Base-by-base conservation (phyloP, 176 grass and related monocot species). In the Zoysia japonica region DNA sequence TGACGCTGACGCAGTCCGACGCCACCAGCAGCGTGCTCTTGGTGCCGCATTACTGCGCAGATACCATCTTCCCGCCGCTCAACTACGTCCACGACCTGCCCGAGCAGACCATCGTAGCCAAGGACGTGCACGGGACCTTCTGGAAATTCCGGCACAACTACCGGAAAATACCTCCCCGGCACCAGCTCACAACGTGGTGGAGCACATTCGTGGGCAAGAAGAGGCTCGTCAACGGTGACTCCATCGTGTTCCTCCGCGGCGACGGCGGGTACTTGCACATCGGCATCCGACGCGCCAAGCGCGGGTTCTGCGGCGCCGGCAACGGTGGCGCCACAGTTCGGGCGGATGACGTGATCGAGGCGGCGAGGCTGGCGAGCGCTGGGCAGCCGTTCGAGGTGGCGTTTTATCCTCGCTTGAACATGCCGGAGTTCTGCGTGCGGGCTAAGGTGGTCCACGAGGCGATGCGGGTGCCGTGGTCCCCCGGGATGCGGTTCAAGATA, bases 101-200 rank as follows among this genome's bases (percentile, higher is more conserved):
- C 3, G 90, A 93, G 61, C 96, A 99, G 86, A 93, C 86, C 50
- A 86, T 99, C n/a, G 61, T 99, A 70, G 90, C 92, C 44, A 95
- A 75, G 74, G 96, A 99, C 72, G 96, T 95, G 67, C 96, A 99
- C 68, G 96, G 96, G 1, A 73, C 70, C 1, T 71, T 88, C 5
- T 99, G 92, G 92, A 99, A 88, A 70, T 95, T 99, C 80, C 85
- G 96, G 52, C 96, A 99, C 89, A 99, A 95, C 61, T 99, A 99
- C 81, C 87, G 96, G 39, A 92, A 92, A 69, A 99, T 92, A 12
- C 96, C 96, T 47, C 92, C 92, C 56, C 78, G 92, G 42, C 96
- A 99, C 71, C 81, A 95, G 51, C 90, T 99, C 70, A 99, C 96
- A 15, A 99, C 92, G 6, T 92, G 96, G 12, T 99, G 96, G 96